phyloP scores from a whole-genome alignment of 2,329 filamentous ascomycete species.

The Hyphodiscus sp. region DNA sequence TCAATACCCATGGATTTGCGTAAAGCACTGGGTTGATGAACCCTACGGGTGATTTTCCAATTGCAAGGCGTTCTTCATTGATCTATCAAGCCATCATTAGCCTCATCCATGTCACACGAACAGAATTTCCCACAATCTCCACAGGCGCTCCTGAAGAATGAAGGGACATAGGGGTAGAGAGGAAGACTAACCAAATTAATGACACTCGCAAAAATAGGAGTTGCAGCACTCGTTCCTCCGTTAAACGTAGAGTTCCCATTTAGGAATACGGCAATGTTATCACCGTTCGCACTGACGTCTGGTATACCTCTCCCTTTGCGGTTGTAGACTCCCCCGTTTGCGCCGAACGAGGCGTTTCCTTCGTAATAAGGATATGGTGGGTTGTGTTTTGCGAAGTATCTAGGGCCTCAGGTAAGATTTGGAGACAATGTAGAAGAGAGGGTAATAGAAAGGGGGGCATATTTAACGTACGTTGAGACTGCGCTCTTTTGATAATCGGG shows the following conservation, averaged over 20 bases:
- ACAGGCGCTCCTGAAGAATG: conserved; percentile 28
- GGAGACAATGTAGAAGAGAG: no score
- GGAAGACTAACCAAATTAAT: conserved; percentile 1
- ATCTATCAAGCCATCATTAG: background rate
- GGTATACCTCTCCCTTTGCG: conserved; percentile 41
- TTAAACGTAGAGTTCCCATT: background rate
- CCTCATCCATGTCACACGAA: background rate
- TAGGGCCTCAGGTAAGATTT: background rate
- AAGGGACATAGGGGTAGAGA: conserved; percentile 21
- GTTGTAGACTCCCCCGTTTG: conserved; percentile 40
- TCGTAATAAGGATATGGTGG: conserved; percentile 18
- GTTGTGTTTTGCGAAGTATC: conserved; percentile 11
- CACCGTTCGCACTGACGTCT: conserved; percentile 40
- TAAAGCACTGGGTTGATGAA: conserved; percentile 32
- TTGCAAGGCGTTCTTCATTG: background rate
- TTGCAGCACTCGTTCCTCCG: background rate
- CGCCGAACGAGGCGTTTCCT: conserved; percentile 23
- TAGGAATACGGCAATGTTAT: conserved; percentile 19
- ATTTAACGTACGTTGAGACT: no score
- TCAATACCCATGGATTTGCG: conserved; percentile 19
- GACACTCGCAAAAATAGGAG: conserved; percentile 1
- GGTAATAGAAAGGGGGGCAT: no score
- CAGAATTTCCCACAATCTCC: no score
- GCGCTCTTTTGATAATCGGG: conserved; percentile 40
- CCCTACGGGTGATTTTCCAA: conserved; percentile 24